Conservation (phyloP, 2,329 filamentous ascomycete species). For the Colletotrichum cuscutae region DNA sequence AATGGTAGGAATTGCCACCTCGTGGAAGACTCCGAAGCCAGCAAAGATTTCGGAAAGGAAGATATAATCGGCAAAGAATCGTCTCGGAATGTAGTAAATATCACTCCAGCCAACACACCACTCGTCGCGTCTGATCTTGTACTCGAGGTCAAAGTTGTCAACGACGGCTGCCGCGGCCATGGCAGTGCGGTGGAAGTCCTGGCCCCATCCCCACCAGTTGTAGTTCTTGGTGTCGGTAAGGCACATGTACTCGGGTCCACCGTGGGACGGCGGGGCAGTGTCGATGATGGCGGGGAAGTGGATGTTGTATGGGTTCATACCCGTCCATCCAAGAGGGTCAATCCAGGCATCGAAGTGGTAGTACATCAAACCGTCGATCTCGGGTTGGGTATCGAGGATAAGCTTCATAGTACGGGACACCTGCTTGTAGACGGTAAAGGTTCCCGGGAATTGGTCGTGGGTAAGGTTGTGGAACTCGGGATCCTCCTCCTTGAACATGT, state of each 20-base stretch:
- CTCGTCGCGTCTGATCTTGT: slow-evolving; percentile 38
- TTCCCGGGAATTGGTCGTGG: slow-evolving; percentile 40
- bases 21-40: slow-evolving; percentile 42
- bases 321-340: slow-evolving; percentile 41
- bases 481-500: slow-evolving; percentile 31
- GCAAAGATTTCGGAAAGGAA: slow-evolving; percentile 40
- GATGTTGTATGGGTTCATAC: slow-evolving; percentile 42
- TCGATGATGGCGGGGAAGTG: slow-evolving; percentile 40
- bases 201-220: slow-evolving; percentile 39
- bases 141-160: slow-evolving; percentile 37
- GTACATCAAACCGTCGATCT: slow-evolving; percentile 44
- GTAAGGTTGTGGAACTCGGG: slow-evolving; percentile 40
- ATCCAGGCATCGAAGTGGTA: slow-evolving; percentile 48
- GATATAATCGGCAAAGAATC: slow-evolving; percentile 46
- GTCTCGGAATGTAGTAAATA: slow-evolving; percentile 47
- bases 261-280: slow-evolving; percentile 33
- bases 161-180: slow-evolving; percentile 34
- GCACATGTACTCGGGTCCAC: slow-evolving; percentile 38
- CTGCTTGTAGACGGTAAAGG: slow-evolving; percentile 38
- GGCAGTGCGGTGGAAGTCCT: slow-evolving; percentile 35
- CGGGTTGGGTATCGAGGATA: slow-evolving; percentile 41
- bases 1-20: slow-evolving; percentile 45
- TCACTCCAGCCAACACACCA: slow-evolving; percentile 47
- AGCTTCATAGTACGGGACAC: slow-evolving; percentile 44
- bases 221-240: slow-evolving; percentile 36